Evolutionary conservation across 306 rosid species (phyloP), one percentile per base, ranked within the genome.

Genomic region (Coriaria nepalensis): DNA sequence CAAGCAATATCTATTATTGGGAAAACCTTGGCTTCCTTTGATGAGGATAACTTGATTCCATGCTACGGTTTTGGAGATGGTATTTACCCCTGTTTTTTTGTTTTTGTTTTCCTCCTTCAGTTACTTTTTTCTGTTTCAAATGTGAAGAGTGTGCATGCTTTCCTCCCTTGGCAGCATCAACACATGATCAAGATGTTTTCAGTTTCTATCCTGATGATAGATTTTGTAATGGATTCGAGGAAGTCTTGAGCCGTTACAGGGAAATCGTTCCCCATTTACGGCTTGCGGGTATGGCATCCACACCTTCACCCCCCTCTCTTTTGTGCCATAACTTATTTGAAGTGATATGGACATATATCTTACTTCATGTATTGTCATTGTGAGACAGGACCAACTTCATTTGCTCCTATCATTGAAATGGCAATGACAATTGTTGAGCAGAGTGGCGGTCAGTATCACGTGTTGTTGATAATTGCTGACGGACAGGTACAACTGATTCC

Each of bases 11-110:
- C 96, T 55, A 86, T 86, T 38, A 71, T 86, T 63, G 96, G 96
- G 45, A 86, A 77, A 66, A 86, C 96, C 44, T 47, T 86, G 74
- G 77, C 90, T 8, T 71, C 71, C 32, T 86, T 86, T 39, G 96
- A 86, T 40, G 96, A 86, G 69, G 96, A 86, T 73, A 86, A 86
- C 71, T 55, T 79, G 66, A 86, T 86, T 61, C 96, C 96, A 45
- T 86, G 96, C 68, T 82, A 62, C 55, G 96, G 96, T 55, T 86
- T 86, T 66, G 96, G 96, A 33, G 96, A 86, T 69, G 96, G 96
- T 82, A 82, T 50, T 2, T 43, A 38, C 45, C 34, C 40, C 32
- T 36, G n/a, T n/a, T n/a, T n/a, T n/a, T n/a, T n/a, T n/a, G n/a
- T n/a, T n/a, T n/a, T n/a, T n/a, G n/a, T 32, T 12, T 72, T 6